Conservation (phyloP, 2,329 filamentous ascomycete species). For the Geosmithia morbida region DNA sequence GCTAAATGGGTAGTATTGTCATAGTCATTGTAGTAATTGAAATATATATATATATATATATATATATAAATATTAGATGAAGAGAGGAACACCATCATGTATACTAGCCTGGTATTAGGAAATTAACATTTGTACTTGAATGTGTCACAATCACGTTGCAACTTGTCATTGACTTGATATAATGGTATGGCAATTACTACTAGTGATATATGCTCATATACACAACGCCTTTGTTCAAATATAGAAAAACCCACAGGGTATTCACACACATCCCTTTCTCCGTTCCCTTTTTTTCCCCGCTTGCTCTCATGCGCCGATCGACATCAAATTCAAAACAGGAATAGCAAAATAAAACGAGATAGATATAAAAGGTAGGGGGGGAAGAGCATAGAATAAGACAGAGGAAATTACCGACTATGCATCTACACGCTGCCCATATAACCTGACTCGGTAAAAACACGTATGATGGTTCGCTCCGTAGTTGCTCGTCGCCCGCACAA, state of each 20-base stretch:
- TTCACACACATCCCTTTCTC: not conserved
- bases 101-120: no score
- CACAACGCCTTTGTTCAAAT: not conserved
- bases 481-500: constrained; percentile 42
- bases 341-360: not conserved
- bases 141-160: no score
- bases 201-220: not conserved
- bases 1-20: constrained; percentile 32
- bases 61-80: no score
- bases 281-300: not conserved
- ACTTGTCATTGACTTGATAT: no score
- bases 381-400: not conserved
- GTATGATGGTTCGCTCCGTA: constrained; percentile 44
- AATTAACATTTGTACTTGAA: no score
- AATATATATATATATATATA: no score
- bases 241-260: not conserved
- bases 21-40: no score
- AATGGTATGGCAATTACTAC: not conserved
- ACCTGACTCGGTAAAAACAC: constrained; percentile 48
- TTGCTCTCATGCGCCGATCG: not conserved
- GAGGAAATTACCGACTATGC: not conserved
- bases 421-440: constrained; percentile 29
- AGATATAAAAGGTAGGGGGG: constrained; percentile 4
- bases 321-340: not conserved
- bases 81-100: no score